These are phyloP conservation scores for Erodium trifolium DNA, from an alignment of 441 rosid genomes.

Conservation along the genomic window DNA sequence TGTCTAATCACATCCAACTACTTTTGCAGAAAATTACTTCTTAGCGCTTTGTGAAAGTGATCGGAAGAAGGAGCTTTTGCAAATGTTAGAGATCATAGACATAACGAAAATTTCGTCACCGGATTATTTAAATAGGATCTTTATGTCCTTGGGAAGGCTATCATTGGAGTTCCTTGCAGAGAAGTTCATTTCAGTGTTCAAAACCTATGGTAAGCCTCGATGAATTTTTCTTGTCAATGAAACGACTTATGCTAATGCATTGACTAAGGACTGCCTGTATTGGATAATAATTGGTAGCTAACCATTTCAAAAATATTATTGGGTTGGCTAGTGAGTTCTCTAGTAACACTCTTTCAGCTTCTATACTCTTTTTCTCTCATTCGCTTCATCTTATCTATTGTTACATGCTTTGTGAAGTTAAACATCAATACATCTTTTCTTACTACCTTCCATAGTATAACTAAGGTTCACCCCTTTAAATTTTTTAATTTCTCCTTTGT, in stretches of 20 bases:
- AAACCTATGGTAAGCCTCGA: slow-evolving; percentile 38
- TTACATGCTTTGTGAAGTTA: neutral
- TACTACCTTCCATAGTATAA: neutral
- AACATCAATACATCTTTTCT: neutral
- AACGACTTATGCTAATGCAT: slow-evolving; percentile 9
- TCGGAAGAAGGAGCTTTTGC: slow-evolving; percentile 40
- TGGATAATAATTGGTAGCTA: neutral
- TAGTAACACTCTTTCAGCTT: neutral
- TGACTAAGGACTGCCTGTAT: neutral
- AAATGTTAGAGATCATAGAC: slow-evolving; percentile 51
- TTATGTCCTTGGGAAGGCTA: slow-evolving; percentile 57
- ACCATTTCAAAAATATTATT: neutral
- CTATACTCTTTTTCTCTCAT: neutral
- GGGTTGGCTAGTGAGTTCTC: neutral
- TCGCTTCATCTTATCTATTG: neutral
- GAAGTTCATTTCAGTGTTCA: slow-evolving; percentile 47
- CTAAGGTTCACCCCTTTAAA: neutral
- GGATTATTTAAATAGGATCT: slow-evolving; percentile 33
- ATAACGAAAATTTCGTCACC: slow-evolving; percentile 48
- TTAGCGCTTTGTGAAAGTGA: slow-evolving; percentile 63
- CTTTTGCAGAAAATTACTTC: slow-evolving; percentile 59
- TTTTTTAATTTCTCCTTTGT: neutral
- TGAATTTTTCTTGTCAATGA: slow-evolving; percentile 13
- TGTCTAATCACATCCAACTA: slow-evolving; percentile 10
- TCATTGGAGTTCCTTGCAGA: slow-evolving; percentile 40